Evolutionary conservation across 1,284 basidiomycete species (phyloP).

Genomic region (Schizophyllum commune): DNA sequence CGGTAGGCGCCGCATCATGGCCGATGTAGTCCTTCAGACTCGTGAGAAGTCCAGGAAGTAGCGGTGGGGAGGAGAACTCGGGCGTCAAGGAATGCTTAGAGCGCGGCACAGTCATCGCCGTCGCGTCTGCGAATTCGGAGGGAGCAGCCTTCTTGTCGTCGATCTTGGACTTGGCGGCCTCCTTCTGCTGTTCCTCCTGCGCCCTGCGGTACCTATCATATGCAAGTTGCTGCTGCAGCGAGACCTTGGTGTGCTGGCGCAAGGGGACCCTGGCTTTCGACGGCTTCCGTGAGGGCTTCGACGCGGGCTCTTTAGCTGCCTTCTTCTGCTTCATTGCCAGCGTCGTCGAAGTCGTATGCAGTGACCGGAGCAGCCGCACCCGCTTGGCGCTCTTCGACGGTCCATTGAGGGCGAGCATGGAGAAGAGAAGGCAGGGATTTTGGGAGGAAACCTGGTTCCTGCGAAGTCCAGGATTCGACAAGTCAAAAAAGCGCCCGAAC

Average conservation of each 20-base stretch:
- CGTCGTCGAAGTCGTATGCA: background rate
- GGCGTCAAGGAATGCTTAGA: background rate
- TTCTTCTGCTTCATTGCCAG: background rate
- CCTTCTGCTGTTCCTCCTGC: background rate
- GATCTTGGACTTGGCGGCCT: background rate
- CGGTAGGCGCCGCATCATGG: constrained; percentile 47
- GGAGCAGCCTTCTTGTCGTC: background rate
- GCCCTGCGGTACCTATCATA: background rate
- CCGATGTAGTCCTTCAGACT: constrained; percentile 53
- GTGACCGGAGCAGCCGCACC: background rate
- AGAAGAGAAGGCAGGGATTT: no score
- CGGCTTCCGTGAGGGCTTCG: background rate
- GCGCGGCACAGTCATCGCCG: background rate
- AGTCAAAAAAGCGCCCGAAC: background rate
- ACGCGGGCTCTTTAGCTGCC: background rate
- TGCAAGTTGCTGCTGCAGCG: background rate
- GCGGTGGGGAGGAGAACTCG: constrained; percentile 55
- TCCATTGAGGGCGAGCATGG: background rate
- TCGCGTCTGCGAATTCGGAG: background rate
- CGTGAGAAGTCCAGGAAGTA: constrained; percentile 53
- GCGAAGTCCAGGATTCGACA: background rate
- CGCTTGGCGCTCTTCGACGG: background rate
- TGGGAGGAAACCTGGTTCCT: background rate
- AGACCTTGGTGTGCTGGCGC: background rate
- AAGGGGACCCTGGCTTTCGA: background rate